Percentiles rank a stretch among this genome's conserved stretches.
Evolutionary conservation across 2,329 filamentous ascomycete genomes (phyloP).

Genomic region (Stemphylium beticola): DNA sequence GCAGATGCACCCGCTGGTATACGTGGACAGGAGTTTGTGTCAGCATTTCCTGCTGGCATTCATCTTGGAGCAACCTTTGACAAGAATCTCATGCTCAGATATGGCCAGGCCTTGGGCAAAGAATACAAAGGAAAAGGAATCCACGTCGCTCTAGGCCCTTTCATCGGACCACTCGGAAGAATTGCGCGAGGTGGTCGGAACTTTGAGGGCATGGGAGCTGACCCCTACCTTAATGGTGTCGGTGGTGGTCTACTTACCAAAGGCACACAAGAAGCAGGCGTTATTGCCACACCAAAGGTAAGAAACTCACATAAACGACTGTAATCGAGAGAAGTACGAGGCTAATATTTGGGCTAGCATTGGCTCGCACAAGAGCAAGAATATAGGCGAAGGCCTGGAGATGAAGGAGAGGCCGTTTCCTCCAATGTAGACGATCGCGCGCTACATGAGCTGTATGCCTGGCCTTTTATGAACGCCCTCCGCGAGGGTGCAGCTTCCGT

Average conservation of each 20-base stretch:
- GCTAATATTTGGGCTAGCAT: constrained; percentile 46
- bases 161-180: constrained; percentile 72
- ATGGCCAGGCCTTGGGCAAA: constrained; percentile 70
- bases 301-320: background rate
- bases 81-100: constrained; percentile 70
- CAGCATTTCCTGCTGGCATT: constrained; percentile 39
- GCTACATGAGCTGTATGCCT: constrained; percentile 70
- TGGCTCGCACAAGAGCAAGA: constrained; percentile 63
- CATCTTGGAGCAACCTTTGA: constrained; percentile 71
- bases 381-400: constrained; percentile 45
- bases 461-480: constrained; percentile 68
- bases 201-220: constrained; percentile 75
- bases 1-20: constrained; percentile 48
- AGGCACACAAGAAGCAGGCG: constrained; percentile 63
- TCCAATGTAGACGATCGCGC: constrained; percentile 70
- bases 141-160: constrained; percentile 72
- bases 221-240: constrained; percentile 67
- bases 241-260: constrained; percentile 56
- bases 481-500: constrained; percentile 63
- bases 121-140: constrained; percentile 75
- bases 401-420: constrained; percentile 61
- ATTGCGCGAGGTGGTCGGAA: constrained; percentile 74
- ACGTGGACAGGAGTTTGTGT: constrained; percentile 40
- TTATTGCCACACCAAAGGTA: constrained; percentile 33
- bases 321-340: too few relatives aligned